Percentiles rank a stretch among this genome's conserved stretches.
Evolutionary conservation across 1,284 basidiomycete species (phyloP).

Genomic region (Sanghuangporus sanghuang): DNA sequence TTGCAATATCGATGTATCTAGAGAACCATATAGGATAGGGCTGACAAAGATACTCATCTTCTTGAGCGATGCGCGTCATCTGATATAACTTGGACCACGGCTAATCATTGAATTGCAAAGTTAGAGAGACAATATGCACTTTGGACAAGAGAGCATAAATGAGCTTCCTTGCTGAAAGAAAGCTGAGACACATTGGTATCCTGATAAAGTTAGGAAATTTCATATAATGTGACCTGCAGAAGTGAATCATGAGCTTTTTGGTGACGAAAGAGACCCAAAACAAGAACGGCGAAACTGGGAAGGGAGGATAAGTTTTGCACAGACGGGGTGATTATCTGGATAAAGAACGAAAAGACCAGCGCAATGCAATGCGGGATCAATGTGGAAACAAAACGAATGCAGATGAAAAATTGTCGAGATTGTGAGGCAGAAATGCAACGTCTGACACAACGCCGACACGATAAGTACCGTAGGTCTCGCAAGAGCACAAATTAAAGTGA

Average conservation of each 20-base stretch:
- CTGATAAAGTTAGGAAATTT: not conserved
- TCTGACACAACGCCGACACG: not conserved
- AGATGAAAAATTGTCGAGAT: conserved; percentile 3
- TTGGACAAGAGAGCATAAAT: not conserved
- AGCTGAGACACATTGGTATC: not conserved
- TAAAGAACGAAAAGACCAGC: not conserved
- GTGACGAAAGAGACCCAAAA: not conserved
- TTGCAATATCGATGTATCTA: too few species aligned
- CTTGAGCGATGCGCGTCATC: too few species aligned
- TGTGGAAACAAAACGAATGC: not conserved
- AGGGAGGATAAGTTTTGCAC: too few species aligned
- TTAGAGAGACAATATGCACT: not conserved
- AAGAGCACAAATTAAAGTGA: not conserved
- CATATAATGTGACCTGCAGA: not conserved
- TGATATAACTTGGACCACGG: too few species aligned
- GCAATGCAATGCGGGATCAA: not conserved
- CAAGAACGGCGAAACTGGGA: not conserved
- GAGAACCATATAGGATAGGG: too few species aligned
- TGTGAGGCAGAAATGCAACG: not conserved
- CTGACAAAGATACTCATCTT: too few species aligned
- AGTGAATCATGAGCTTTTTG: not conserved
- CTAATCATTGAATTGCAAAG: not conserved
- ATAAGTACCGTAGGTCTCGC: not conserved
- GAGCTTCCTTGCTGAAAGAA: not conserved
- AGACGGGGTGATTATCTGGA: not conserved